Percentiles rank a stretch among this genome's conserved stretches.
phyloP scores from a whole-genome alignment of 2,329 filamentous ascomycete species.

The Mycosphaerella sp. region DNA sequence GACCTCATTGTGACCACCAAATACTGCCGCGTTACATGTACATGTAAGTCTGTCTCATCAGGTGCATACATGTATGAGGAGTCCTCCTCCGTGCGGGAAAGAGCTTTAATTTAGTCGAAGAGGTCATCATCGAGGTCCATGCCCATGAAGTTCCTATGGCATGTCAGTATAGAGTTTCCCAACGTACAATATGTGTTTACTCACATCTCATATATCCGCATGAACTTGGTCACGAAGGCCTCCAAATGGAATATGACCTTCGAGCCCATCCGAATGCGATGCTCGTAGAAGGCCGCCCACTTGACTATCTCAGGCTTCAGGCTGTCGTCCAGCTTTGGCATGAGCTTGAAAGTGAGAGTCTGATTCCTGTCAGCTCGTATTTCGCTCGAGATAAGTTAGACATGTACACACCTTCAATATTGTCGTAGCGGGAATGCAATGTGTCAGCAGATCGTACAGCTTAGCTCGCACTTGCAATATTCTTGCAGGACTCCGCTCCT shows the following conservation, averaged over 20 bases:
- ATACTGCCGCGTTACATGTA: conserved; percentile 30
- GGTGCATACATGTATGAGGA: too few species aligned
- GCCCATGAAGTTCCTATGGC: conserved; percentile 59
- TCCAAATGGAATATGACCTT: conserved; percentile 99
- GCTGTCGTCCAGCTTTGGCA: conserved; percentile 78
- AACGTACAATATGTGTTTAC: neutral
- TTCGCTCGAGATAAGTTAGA: neutral
- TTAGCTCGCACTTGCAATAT: conserved; percentile 85
- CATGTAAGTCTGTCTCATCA: conserved; percentile 6
- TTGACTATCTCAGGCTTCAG: conserved; percentile 88
- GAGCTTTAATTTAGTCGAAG: conserved; percentile 25
- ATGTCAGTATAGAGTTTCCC: conserved; percentile 14
- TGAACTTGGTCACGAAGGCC: conserved; percentile 97
- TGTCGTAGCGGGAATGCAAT: conserved; percentile 92
- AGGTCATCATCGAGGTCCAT: conserved; percentile 59
- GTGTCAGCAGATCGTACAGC: conserved; percentile 93
- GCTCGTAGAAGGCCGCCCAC: conserved; percentile 97
- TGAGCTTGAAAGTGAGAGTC: conserved; percentile 88
- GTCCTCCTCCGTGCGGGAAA: too few species aligned
- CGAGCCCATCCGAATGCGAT: conserved; percentile 75
- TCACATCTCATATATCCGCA: conserved; percentile 90
- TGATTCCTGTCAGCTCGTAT: conserved; percentile 23
- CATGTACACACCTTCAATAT: conserved; percentile 63
- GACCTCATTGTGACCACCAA: conserved; percentile 11
- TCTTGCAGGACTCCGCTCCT: conserved; percentile 82